phyloP scores from a whole-genome alignment of 2,329 filamentous ascomycete genomes.

The Fusarium robinianum region DNA sequence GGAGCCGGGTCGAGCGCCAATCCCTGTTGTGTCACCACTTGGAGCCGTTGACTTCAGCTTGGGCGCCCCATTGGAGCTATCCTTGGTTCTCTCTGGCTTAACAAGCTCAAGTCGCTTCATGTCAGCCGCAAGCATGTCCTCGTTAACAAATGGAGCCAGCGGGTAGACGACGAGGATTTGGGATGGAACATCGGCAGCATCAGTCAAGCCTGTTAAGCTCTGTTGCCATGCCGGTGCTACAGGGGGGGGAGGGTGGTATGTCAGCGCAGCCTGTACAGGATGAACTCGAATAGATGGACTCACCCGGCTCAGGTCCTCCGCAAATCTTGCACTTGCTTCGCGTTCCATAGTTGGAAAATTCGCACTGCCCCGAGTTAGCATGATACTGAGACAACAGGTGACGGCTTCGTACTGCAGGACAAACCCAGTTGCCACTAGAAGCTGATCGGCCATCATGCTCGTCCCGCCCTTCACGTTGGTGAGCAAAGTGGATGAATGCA shows the following conservation, averaged over 20 bases:
- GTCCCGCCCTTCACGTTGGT: constrained; percentile 44
- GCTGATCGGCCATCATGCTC: constrained; percentile 27
- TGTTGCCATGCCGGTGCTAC: constrained; percentile 39
- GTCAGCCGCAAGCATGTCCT: constrained; percentile 73
- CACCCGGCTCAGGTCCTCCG: constrained; percentile 40
- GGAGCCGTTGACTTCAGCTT: constrained; percentile 65
- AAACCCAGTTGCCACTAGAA: constrained; percentile 42
- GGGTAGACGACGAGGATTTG: constrained; percentile 78
- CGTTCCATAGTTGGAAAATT: constrained; percentile 47
- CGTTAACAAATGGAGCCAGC: constrained; percentile 70
- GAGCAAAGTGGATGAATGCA: constrained; percentile 49
- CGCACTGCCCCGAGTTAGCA: constrained; percentile 41
- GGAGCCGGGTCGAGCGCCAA: constrained; percentile 75
- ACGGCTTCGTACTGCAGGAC: constrained; percentile 38
- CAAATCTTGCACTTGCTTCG: constrained; percentile 47
- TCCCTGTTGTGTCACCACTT: constrained; percentile 58
- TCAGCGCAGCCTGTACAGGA: background rate
- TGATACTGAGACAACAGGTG: background rate
- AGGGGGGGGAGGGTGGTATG: background rate
- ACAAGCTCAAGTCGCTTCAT: constrained; percentile 72
- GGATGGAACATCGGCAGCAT: constrained; percentile 62
- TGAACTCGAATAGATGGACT: constrained; percentile 6
- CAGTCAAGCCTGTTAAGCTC: constrained; percentile 53
- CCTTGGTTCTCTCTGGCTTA: constrained; percentile 55
- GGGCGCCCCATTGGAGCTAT: constrained; percentile 50